Evolutionary conservation across 495 filamentous ascomycete genomes (phyloP), one percentile per base, ranked within the genome.

Genomic region (Xylaria sp.): DNA sequence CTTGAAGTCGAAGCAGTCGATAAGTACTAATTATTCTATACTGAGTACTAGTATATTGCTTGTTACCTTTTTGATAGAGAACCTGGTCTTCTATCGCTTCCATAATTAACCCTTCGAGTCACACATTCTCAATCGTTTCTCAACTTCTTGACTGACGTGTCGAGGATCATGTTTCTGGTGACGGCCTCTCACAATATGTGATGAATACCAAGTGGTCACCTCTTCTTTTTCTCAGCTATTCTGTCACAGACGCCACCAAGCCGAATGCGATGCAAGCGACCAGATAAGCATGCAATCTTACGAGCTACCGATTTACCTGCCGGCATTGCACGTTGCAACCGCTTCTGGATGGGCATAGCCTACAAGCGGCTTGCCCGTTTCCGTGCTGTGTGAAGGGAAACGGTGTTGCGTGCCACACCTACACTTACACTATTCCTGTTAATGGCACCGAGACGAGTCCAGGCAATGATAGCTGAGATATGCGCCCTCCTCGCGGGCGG

Each of bases 201-300:
- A 55, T 15, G 14, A 29, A 29, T 15, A 17, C 24, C 14, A 15
- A 55, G 37, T 43, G 19, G 24, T 41, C 24, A 33, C 12, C 7
- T 50, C 0, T 65, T 52, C 29, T 64, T 64, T 58, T 48, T 52
- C 62, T 52, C 31, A 52, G 44, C 62, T 43, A 40, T 52, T 14
- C 11, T 35, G 41, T 64, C 26, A 4, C 44, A 15, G 8, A 63
- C 61, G 61, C 61, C 24, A 48, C 61, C 40, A 48, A 66, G 9
- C 44, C 15, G 44, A 37, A 1, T 37, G 24, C 9, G 29, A 50
- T 40, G 44, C 43, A 52, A 43, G 44, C 9, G 33, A 59, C 57
- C 41, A 52, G n/a, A 53, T 53, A 53, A 55, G 43, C 43, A 50
- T 66, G 46, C 62, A 66, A 52, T 66, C 43, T 52, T 50, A 66